Percentiles rank a stretch among this genome's conserved stretches.
phyloP scores from a whole-genome alignment of 1,139 yeast species.

The Lodderomyces metapsilosis region DNA sequence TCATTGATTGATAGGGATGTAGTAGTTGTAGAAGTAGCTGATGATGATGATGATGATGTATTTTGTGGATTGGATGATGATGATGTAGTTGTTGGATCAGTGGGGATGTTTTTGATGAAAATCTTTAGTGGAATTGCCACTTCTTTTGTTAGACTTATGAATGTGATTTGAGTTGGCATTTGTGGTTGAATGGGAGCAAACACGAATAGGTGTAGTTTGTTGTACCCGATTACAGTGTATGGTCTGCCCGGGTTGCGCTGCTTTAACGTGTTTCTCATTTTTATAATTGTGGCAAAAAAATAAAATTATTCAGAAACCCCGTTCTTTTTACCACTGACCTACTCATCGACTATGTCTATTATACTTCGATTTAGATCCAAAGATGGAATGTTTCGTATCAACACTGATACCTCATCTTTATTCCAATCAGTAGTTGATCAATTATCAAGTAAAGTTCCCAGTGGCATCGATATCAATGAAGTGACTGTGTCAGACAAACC shows the following conservation, averaged over 20 bases:
- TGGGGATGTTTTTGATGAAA: slow-evolving; percentile 10
- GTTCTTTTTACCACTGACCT: background rate
- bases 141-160: slow-evolving; percentile 10
- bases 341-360: slow-evolving; percentile 8
- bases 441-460: slow-evolving; percentile 32
- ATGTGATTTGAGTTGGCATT: slow-evolving; percentile 18
- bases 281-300: slow-evolving; percentile 3
- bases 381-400: slow-evolving; percentile 77
- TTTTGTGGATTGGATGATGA: background rate
- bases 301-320: background rate
- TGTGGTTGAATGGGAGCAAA: background rate
- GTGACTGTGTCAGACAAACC: slow-evolving; percentile 48
- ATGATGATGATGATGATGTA: background rate
- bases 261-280: no score
- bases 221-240: no score
- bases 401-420: slow-evolving; percentile 45
- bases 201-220: no score
- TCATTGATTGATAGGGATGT: slow-evolving; percentile 13
- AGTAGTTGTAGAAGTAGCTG: no score
- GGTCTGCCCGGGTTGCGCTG: no score
- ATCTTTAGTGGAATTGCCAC: slow-evolving; percentile 13
- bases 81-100: background rate
- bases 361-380: slow-evolving; percentile 72
- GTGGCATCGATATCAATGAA: slow-evolving; percentile 24
- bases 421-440: slow-evolving; percentile 51